Evolutionary conservation across 306 rosid genomes (phyloP), one percentile per base, ranked within the genome.

Genomic region (Acacia crassicarpa): DNA sequence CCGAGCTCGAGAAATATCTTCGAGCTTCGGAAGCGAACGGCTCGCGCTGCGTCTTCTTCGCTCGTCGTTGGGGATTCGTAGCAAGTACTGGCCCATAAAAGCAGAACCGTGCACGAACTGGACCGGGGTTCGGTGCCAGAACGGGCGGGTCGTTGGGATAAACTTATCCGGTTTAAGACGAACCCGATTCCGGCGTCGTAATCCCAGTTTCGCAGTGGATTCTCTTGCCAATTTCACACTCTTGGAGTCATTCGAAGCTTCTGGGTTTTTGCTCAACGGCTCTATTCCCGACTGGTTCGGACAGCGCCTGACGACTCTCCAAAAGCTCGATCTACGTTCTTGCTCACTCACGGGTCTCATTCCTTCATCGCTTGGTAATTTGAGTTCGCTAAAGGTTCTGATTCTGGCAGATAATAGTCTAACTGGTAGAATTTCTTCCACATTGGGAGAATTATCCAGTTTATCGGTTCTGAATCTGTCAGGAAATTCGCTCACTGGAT

Each of bases 241-340:
- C 32, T 84, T 96, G 81, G 79, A 78, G 30, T 80, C 82, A 9
- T 96, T 96, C 86, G 91, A 90, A 49, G 99, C 99, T 75, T 93
- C 99, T 66, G 91, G 97, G 68, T 96, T 96, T 77, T 63, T 16
- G 77, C 97, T 96, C 12, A 97, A 90, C 17, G 99, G 97, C 19
- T 81, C 89, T 20, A 92, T 96, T 73, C 99, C 99, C 12, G 92
- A 90, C 45, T 93, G 89, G 98, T 91, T 96, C n/a, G 97, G 98
- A 51, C 85, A 49, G 48, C 78, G 70, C 3, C 91, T 95, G 73
- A 38, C 61, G 72, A 75, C 83, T 11, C 96, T 96, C 13, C 78
- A 84, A 65, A 76, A 70, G 69, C 94, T 96, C 78, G 97, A 96
- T 83, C 85, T 96, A 8, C 78, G 99, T 19, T 91, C 85, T 85